These are phyloP conservation scores for Aspergillus amoenus DNA, from an alignment of 2,329 filamentous ascomycete species.

Conservation along the genomic window DNA sequence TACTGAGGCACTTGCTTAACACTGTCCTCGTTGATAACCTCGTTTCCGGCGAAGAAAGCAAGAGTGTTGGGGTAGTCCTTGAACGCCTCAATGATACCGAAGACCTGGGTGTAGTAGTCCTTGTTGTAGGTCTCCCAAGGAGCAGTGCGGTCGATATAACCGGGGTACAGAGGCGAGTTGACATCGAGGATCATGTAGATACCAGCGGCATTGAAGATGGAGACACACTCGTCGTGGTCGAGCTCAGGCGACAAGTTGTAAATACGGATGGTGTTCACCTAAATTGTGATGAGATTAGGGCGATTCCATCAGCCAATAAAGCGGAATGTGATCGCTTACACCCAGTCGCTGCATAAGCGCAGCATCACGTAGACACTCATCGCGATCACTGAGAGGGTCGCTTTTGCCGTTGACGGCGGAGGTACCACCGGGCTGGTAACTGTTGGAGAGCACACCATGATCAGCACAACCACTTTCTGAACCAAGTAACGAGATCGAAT, in stretches of 20 bases:
- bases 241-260: conserved; percentile 62
- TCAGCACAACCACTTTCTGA: conserved; percentile 19
- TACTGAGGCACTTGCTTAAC: conserved; percentile 56
- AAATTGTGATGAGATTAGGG: conserved; percentile 1
- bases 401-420: conserved; percentile 54
- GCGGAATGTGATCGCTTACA: conserved; percentile 34
- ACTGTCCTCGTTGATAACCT: conserved; percentile 65
- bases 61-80: conserved; percentile 65
- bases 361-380: conserved; percentile 61
- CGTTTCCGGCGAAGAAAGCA: conserved; percentile 67
- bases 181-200: conserved; percentile 68
- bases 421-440: conserved; percentile 63
- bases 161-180: conserved; percentile 59
- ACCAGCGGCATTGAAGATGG: conserved; percentile 64
- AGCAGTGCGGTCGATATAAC: conserved; percentile 56
- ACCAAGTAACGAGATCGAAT: conserved; percentile 17
- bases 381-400: conserved; percentile 60
- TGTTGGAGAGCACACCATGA: conserved; percentile 23
- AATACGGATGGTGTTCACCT: conserved; percentile 63
- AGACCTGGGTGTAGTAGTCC: conserved; percentile 58
- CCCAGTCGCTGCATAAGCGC: conserved; percentile 63
- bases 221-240: conserved; percentile 62
- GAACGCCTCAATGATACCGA: conserved; percentile 65
- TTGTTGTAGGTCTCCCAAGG: conserved; percentile 57
- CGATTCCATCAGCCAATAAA: too few relatives aligned